Percentiles rank a stretch among this genome's conserved stretches.
These are phyloP conservation scores for Boletus pseudo-olivaceus DNA, from an alignment of 768 basidiomycete species.

Conservation along the genomic window DNA sequence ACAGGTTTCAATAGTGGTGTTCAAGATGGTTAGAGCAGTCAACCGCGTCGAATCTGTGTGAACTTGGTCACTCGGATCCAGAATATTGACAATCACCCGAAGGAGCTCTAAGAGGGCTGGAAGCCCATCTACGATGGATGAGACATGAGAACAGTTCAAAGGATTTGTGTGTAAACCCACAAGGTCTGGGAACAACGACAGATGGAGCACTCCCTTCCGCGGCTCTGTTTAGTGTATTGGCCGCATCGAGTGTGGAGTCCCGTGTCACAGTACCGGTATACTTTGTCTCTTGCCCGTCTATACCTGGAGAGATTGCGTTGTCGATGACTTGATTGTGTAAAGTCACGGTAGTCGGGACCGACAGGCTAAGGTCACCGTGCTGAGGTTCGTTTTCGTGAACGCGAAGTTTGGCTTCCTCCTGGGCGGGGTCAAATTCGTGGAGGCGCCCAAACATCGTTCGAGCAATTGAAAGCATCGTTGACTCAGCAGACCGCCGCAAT, in stretches of 20 bases:
- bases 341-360: slow-evolving; percentile 40
- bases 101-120: slow-evolving; percentile 91
- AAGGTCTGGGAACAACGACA: slow-evolving; percentile 19
- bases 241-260: neutral
- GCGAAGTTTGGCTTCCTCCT: slow-evolving; percentile 65
- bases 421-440: slow-evolving; percentile 56
- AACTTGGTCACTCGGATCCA: slow-evolving; percentile 91
- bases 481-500: slow-evolving; percentile 82
- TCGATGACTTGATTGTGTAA: slow-evolving; percentile 19
- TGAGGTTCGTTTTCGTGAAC: slow-evolving; percentile 47
- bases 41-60: slow-evolving; percentile 96
- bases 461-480: slow-evolving; percentile 85
- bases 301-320: slow-evolving; percentile 9
- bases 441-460: slow-evolving; percentile 77
- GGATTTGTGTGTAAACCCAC: slow-evolving; percentile 8
- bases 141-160: neutral
- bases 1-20: slow-evolving; percentile 82
- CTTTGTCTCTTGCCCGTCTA: slow-evolving; percentile 10
- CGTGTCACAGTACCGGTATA: neutral
- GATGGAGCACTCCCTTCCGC: slow-evolving; percentile 35
- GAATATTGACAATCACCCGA: slow-evolving; percentile 89
- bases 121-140: slow-evolving; percentile 61
- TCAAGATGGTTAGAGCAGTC: slow-evolving; percentile 82
- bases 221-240: neutral
- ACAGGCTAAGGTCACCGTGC: slow-evolving; percentile 60